Conservation (phyloP, 2,329 filamentous ascomycete species). For the Colletotrichum limetticola region DNA sequence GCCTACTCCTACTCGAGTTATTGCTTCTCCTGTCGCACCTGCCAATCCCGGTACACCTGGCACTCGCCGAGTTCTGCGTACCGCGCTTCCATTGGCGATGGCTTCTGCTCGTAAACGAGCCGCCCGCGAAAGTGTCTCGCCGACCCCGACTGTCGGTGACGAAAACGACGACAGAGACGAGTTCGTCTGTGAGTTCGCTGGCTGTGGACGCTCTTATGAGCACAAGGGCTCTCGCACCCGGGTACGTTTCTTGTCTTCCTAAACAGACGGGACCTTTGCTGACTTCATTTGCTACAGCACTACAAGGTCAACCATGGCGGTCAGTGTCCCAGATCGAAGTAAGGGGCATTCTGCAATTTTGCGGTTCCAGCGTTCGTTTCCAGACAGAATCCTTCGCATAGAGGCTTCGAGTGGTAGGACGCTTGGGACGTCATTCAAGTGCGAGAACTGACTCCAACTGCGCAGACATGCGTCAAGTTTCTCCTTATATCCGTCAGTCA, state of each 20-base stretch:
- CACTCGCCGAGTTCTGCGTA: not conserved
- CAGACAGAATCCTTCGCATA: too few relatives aligned
- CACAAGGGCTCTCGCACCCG: not conserved
- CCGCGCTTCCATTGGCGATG: not conserved
- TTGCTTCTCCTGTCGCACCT: not conserved
- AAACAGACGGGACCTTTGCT: not conserved
- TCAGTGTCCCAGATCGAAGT: not conserved
- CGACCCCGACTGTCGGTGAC: not conserved
- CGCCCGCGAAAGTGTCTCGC: not conserved
- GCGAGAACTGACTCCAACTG: too few relatives aligned
- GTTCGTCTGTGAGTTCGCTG: not conserved
- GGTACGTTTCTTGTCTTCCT: not conserved
- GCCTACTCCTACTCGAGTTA: too few relatives aligned
- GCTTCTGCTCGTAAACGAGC: not conserved
- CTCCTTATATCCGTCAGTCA: too few relatives aligned
- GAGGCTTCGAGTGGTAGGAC: too few relatives aligned
- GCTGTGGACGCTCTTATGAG: not conserved
- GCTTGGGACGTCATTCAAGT: too few relatives aligned
- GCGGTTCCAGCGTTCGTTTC: too few relatives aligned
- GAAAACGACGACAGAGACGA: rapidly evolving
- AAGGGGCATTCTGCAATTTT: too few relatives aligned
- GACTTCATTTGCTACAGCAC: not conserved
- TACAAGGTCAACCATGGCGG: not conserved
- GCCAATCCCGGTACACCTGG: not conserved
- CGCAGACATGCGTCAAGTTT: too few relatives aligned